A percentile compares a stretch with the other conserved stretches of the same genome.
phyloP scores from a whole-genome alignment of 306 rosid genomes.

The Chamaecrista fasciculata region DNA sequence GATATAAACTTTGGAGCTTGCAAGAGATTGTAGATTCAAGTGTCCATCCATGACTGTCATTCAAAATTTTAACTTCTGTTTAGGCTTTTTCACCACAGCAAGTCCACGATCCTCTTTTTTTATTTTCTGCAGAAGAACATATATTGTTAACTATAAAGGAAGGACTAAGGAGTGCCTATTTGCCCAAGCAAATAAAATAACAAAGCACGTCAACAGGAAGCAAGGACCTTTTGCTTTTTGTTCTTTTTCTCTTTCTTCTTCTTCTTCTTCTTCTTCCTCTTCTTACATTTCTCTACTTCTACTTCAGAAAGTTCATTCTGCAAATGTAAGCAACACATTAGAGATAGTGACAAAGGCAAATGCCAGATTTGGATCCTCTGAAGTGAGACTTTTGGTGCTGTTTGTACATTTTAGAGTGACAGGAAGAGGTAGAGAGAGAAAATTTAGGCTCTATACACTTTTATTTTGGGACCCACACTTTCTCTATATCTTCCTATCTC shows the following conservation, averaged over 20 bases:
- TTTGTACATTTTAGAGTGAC: no score
- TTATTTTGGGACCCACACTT: no score
- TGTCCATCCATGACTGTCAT: neutral
- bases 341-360: constrained; percentile 2
- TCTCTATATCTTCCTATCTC: no score
- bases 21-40: neutral
- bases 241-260: constrained; percentile 46
- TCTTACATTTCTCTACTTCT: constrained; percentile 45
- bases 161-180: neutral
- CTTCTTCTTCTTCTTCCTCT: constrained; percentile 42
- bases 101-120: constrained; percentile 39
- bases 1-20: neutral
- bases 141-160: constrained; percentile 14
- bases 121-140: constrained; percentile 40
- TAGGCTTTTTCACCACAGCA: constrained; percentile 41
- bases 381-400: no score
- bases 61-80: constrained; percentile 50
- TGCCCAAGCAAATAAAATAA: no score
- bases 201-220: constrained; percentile 10
- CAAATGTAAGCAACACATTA: constrained; percentile 21
- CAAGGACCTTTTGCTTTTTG: constrained; percentile 56
- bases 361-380: no score
- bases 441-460: no score
- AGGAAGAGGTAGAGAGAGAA: no score
- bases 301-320: constrained; percentile 32